Conservation (phyloP, 352 stramenopile species). For the Phytophthora sp. region DNA sequence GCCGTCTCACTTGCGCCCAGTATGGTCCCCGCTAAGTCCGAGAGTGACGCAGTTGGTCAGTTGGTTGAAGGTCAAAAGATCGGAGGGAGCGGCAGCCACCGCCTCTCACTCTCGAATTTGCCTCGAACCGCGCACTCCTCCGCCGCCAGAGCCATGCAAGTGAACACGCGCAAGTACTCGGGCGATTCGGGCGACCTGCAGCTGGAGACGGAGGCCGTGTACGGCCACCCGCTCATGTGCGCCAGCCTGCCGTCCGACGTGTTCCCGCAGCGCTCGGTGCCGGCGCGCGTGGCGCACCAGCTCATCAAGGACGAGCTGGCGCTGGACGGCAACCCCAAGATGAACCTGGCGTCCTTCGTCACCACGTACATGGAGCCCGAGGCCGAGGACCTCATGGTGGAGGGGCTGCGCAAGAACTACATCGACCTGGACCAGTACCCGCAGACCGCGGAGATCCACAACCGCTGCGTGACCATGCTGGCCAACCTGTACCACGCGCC, state of each 20-base stretch:
- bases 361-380: conserved; percentile 94
- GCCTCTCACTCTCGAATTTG: conserved; percentile 34
- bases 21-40: conserved; percentile 21
- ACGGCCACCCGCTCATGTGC: conserved; percentile 86
- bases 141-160: conserved; percentile 37
- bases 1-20: conserved; percentile 4
- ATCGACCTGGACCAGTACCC: conserved; percentile 94
- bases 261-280: conserved; percentile 72
- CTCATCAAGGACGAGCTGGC: conserved; percentile 91
- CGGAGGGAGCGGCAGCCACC: neutral
- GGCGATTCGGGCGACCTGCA: conserved; percentile 28
- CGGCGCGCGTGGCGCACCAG: conserved; percentile 83
- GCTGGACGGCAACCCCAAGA: conserved; percentile 90
- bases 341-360: conserved; percentile 93
- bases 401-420: conserved; percentile 92
- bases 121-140: neutral
- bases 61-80: conserved; percentile 31
- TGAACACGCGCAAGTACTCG: conserved; percentile 43
- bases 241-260: conserved; percentile 60
- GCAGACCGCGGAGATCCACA: conserved; percentile 93
- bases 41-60: neutral
- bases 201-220: conserved; percentile 66
- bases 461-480: conserved; percentile 93
- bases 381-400: conserved; percentile 90
- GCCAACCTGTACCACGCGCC: conserved; percentile 91